These are phyloP conservation scores for Fonsecaea monophora DNA, from an alignment of 2,329 filamentous ascomycete species.

Conservation along the genomic window DNA sequence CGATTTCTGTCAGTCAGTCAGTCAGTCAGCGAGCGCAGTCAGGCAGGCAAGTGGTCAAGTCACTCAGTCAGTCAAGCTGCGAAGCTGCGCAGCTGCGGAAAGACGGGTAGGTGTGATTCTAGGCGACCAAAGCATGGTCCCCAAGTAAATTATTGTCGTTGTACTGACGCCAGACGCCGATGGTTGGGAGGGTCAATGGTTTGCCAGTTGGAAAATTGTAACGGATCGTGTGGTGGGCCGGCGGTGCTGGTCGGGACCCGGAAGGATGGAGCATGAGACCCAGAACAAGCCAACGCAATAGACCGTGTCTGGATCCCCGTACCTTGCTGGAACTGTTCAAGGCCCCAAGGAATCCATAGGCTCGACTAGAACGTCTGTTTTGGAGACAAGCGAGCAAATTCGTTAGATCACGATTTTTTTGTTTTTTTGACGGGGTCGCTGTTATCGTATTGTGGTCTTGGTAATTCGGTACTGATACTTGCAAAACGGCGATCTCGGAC, in stretches of 20 bases:
- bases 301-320: not conserved
- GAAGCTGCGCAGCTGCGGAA: not conserved
- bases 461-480: not conserved
- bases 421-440: too few species aligned
- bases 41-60: too few species aligned
- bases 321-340: not conserved
- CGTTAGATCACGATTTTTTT: too few species aligned
- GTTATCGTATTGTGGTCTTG: not conserved
- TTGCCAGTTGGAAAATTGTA: not conserved
- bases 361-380: not conserved
- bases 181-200: slow-evolving; percentile 1
- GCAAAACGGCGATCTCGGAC: slow-evolving; percentile 2
- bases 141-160: not conserved
- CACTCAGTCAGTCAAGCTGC: not conserved
- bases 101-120: slow-evolving; percentile 6
- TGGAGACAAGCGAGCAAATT: not conserved
- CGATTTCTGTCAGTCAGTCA: not conserved
- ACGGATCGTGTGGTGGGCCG: slow-evolving; percentile 3
- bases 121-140: not conserved
- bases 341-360: not conserved
- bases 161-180: not conserved
- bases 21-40: not conserved
- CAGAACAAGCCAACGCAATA: not conserved
- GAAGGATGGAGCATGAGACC: slow-evolving; percentile 5
- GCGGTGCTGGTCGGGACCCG: slow-evolving; percentile 3